Conservation (phyloP, 805 yeast species). For the Lachancea meyersii region DNA sequence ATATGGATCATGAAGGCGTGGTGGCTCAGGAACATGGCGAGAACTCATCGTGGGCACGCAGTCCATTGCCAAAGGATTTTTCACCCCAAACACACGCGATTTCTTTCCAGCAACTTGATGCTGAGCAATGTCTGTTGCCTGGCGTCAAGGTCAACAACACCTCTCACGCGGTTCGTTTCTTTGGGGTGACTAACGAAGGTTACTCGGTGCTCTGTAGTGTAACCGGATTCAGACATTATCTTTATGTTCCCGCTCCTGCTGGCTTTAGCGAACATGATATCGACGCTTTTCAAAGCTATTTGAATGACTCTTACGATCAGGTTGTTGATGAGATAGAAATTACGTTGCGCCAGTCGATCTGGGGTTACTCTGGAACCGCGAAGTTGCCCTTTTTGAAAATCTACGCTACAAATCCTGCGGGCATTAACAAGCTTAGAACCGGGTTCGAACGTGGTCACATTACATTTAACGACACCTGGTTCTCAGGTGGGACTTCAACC, state of each 20-base stretch:
- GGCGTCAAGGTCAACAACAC: slow-evolving; percentile 34
- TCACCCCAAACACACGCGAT: slow-evolving; percentile 47
- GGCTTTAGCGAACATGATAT: slow-evolving; percentile 59
- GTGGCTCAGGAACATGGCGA: slow-evolving; percentile 20
- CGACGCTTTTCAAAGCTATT: slow-evolving; percentile 38
- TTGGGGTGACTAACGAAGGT: slow-evolving; percentile 88
- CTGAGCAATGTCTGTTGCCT: slow-evolving; percentile 68
- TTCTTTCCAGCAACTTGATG: slow-evolving; percentile 87
- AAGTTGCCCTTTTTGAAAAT: slow-evolving; percentile 77
- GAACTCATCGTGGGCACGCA: slow-evolving; percentile 48
- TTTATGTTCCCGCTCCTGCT: slow-evolving; percentile 85
- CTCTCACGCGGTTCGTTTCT: slow-evolving; percentile 67
- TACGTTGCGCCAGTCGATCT: slow-evolving; percentile 70
- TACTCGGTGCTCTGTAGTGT: slow-evolving; percentile 86
- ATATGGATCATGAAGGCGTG: slow-evolving; percentile 30
- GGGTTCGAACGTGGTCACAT: slow-evolving; percentile 82
- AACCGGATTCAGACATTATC: slow-evolving; percentile 80
- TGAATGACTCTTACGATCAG: slow-evolving; percentile 42
- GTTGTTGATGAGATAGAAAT: slow-evolving; percentile 65
- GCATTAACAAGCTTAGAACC: slow-evolving; percentile 61
- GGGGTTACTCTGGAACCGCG: slow-evolving; percentile 84
- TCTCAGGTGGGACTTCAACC: slow-evolving; percentile 55
- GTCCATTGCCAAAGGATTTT: slow-evolving; percentile 47
- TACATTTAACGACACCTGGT: slow-evolving; percentile 56
- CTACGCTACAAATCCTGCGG: slow-evolving; percentile 56